Percentiles rank a stretch among this genome's conserved stretches.
Evolutionary conservation across 2,329 filamentous ascomycete species (phyloP).

Genomic region (Aspergillus tamarii): DNA sequence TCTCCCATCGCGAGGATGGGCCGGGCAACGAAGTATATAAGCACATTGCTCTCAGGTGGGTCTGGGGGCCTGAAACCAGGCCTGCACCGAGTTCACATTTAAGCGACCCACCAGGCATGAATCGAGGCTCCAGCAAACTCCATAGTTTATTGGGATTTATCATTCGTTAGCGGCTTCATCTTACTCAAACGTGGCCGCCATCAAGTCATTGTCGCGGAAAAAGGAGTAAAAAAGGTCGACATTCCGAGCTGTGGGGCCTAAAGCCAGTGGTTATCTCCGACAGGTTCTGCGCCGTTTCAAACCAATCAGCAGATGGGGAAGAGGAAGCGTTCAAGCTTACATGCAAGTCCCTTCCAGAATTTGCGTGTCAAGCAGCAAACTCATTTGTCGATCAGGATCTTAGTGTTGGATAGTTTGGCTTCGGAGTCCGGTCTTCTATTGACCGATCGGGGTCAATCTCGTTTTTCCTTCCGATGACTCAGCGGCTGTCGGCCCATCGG

Average conservation of each 20-base stretch:
- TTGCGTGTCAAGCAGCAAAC: not conserved
- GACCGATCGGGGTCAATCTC: not conserved
- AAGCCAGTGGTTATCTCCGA: constrained; percentile 1
- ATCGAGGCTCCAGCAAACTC: not conserved
- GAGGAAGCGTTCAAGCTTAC: not conserved
- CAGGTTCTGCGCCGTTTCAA: not conserved
- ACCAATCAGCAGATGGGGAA: not conserved
- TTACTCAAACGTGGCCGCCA: not conserved
- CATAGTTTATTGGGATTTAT: constrained; percentile 1
- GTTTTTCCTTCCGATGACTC: constrained; percentile 4
- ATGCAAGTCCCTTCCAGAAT: not conserved
- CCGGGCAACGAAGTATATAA: constrained; percentile 18
- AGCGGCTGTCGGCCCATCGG: not conserved
- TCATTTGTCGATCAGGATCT: constrained; percentile 1
- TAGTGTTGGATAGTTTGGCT: not conserved
- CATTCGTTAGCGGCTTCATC: not conserved
- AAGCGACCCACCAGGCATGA: constrained; percentile 9
- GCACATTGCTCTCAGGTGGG: constrained; percentile 10
- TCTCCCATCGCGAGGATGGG: not conserved
- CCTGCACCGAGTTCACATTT: constrained; percentile 9
- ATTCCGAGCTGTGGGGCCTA: not conserved
- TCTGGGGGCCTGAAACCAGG: constrained; percentile 6
- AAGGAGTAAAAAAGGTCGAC: not conserved
- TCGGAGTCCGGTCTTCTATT: not conserved
- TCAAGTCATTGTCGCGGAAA: not conserved